Conservation (phyloP, 2,329 filamentous ascomycete genomes). For the Rachicladosporium sp. region DNA sequence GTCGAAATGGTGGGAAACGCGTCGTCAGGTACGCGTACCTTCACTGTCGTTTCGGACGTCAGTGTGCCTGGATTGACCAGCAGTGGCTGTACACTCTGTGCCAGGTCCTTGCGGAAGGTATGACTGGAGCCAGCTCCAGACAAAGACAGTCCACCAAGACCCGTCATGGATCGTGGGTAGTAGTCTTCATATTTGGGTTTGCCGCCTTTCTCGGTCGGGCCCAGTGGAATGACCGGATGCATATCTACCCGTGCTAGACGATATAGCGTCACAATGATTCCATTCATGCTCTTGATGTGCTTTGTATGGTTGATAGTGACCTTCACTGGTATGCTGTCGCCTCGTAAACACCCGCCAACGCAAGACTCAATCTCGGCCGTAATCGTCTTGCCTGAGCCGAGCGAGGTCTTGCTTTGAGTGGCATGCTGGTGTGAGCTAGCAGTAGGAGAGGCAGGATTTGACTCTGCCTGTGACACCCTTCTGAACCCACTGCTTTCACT, state of each 20-base stretch:
- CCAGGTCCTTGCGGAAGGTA: slow-evolving; percentile 89
- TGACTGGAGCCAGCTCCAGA: slow-evolving; percentile 78
- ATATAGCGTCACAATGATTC: slow-evolving; percentile 85
- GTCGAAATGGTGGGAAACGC: slow-evolving; percentile 82
- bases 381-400: slow-evolving; percentile 60
- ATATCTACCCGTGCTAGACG: slow-evolving; percentile 85
- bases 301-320: slow-evolving; percentile 82
- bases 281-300: slow-evolving; percentile 77
- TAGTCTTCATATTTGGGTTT: slow-evolving; percentile 67
- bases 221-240: slow-evolving; percentile 49
- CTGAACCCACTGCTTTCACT: slow-evolving; percentile 23
- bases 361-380: slow-evolving; percentile 74
- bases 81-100: slow-evolving; percentile 76
- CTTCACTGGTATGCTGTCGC: slow-evolving; percentile 68
- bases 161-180: slow-evolving; percentile 77
- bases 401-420: slow-evolving; percentile 38
- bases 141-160: slow-evolving; percentile 73
- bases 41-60: slow-evolving; percentile 67
- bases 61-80: slow-evolving; percentile 74
- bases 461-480: slow-evolving; percentile 34
- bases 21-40: slow-evolving; percentile 81
- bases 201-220: slow-evolving; percentile 51
- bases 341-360: slow-evolving; percentile 72
- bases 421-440: slow-evolving; percentile 37
- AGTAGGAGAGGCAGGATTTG: slow-evolving; percentile 27